Evolutionary conservation across 805 yeast species (phyloP), one percentile per base, ranked within the genome.

Genomic region (Suhomyces vadensis): DNA sequence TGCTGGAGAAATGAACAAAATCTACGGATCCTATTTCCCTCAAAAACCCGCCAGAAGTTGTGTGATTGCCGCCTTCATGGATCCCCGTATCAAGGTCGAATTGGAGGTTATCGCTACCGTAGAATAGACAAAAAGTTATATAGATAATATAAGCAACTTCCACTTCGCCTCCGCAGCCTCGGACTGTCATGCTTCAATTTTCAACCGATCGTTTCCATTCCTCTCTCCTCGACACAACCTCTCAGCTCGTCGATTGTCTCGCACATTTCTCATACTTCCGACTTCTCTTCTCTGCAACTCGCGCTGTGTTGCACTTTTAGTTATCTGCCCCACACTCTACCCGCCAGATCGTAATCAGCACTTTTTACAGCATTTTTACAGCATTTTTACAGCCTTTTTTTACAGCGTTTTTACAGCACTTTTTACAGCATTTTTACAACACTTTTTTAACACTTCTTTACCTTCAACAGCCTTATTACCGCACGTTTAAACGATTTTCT

Each of bases 11-110:
- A 67, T 79, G 51, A 79, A 79, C 60, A 55, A 65, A 37, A 66
- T 78, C 33, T 79, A 78, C 55, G 64, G 62, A 13, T 65, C 71
- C 49, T 64, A 68, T 54, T 74, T 79, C 64, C 67, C 71, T 2
- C 63, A 66, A 36, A 65, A 67, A 49, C 84, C 84, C 14, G 79
- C 80, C 6, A 71, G 84, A 65, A 70, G 77, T 37, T 75, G 81
- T 55, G 65, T 79, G 27, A 65, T 75, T 41, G 81, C 74, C 25
- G 71, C 64, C 6, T 78, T 79, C 63, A 79, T 80, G 55, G 72
- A 77, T 55, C 67, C 74, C 8, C 53, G 63, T n/a, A 49, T 78
- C 42, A 70, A 75, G 51, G 75, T 79, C 37, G 84, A 79, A 55
- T 55, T 78, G 43, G 83, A 79, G 53, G 71, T 74, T 40, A 63